phyloP scores from a whole-genome alignment of 2,329 filamentous ascomycete species.

The Fusarium oligoseptatum region DNA sequence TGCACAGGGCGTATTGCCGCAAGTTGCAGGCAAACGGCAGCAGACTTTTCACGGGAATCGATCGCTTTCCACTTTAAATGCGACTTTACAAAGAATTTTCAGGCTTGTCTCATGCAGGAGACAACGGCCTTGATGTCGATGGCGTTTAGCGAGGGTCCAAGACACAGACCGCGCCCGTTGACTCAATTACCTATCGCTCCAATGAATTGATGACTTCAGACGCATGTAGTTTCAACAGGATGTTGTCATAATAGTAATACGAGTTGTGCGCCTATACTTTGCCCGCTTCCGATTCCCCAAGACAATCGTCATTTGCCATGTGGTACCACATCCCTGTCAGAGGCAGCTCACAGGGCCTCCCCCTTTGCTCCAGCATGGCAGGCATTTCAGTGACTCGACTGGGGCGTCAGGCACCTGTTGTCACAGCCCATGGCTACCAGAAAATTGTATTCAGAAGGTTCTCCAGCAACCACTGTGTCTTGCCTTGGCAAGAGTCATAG shows the following conservation, averaged over 20 bases:
- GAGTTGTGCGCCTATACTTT: not conserved
- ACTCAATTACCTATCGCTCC: too few relatives aligned
- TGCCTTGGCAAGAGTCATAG: not conserved
- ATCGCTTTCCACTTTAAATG: not conserved
- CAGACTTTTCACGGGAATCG: too few relatives aligned
- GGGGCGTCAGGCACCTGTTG: not conserved
- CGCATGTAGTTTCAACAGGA: too few relatives aligned
- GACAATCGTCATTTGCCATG: not conserved
- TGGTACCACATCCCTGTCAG: not conserved
- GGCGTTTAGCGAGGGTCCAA: too few relatives aligned
- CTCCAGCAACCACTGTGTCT: not conserved
- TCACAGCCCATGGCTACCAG: not conserved
- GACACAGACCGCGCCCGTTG: too few relatives aligned
- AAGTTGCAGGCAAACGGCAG: not conserved
- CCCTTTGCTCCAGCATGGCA: not conserved
- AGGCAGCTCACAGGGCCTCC: not conserved
- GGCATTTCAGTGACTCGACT: not conserved
- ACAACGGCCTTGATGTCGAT: not conserved
- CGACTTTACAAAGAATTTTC: not conserved
- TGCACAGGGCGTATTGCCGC: not conserved
- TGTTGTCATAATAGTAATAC: not conserved
- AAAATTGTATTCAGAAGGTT: not conserved
- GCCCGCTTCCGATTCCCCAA: not conserved
- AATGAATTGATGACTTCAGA: too few relatives aligned
- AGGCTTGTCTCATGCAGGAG: not conserved